Base-by-base conservation (phyloP, 2,329 filamentous ascomycete genomes). In the Knoxdaviesia proteae region DNA sequence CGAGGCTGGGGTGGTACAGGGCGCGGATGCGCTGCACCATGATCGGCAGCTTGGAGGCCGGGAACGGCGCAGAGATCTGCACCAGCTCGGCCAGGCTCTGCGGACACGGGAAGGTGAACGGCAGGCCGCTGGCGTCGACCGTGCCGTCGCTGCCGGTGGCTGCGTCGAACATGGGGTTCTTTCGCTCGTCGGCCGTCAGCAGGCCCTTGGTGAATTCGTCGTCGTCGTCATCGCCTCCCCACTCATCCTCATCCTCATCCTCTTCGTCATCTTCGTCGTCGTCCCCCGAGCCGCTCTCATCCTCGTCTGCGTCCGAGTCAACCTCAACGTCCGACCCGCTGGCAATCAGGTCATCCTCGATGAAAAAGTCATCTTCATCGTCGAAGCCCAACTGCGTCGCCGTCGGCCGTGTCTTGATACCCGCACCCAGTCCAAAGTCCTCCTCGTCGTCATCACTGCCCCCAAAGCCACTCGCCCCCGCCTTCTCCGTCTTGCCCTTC, bases 301-400 rank as follows among this genome's bases (percentile, higher is more conserved):
- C 68, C 7, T 67, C 64, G 30, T 68, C 66, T 36, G 71, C 68
- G 35, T 66, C 68, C 6, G 66, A 66, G 11, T 69, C 60, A 5
- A 66, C 61, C 32, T 79, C 73, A n/a, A 76, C 53, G 36, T 79
- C 76, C 5, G 83, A 88, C 35, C 77, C 82, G 50, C 78, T 87
- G 8, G 86, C 86, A 34, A 94, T 71, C 10, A 96, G 68, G 53
- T 93, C 80, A 47, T 90, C 83, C 46, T 96, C 88, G 47, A 94
- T 77, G 31, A 88, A 56, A 52, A 96, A 96, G 51, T 94, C 84
- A 51, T 96, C 88, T 55, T 96, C 88, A 50, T 94, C 88, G 49
- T 94, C 86, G 34, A 93, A 78, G 5, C 77, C 82, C 11, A 86
- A 58, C 45, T 79, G 69, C 7, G 69, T 65, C 4, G 68, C 69